Evolutionary conservation across 441 rosid genomes (phyloP).

Genomic region (Omphalea diandra): DNA sequence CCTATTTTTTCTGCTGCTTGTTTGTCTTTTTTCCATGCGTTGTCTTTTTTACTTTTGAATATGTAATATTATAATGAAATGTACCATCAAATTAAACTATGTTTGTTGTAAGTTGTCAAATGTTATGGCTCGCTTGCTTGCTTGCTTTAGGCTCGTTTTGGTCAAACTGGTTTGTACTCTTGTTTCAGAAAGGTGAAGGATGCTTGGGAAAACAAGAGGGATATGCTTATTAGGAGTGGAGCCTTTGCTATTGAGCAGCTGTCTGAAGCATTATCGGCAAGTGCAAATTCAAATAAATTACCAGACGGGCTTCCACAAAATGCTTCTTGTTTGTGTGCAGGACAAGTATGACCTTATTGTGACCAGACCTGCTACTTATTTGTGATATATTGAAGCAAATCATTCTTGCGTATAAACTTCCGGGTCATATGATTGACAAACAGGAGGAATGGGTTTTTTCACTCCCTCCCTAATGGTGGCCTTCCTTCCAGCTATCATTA

Average conservation of each 20-base stretch:
- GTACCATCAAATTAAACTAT: background rate
- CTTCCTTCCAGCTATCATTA: background rate
- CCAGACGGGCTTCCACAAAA: slow-evolving; percentile 54
- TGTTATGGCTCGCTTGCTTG: background rate
- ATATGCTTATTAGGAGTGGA: slow-evolving; percentile 69
- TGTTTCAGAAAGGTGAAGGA: slow-evolving; percentile 81
- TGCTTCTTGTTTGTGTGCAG: slow-evolving; percentile 64
- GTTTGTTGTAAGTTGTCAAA: background rate
- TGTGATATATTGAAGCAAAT: slow-evolving; percentile 10
- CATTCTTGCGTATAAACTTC: background rate
- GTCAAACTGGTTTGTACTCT: slow-evolving; percentile 6
- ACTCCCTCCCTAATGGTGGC: background rate
- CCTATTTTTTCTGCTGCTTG: slow-evolving; percentile 5
- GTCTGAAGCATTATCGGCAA: slow-evolving; percentile 79
- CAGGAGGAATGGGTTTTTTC: background rate
- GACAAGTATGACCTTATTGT: slow-evolving; percentile 53
- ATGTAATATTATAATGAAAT: background rate
- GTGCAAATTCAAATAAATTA: slow-evolving; percentile 54
- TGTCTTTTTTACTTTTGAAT: background rate
- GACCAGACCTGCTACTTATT: slow-evolving; percentile 7
- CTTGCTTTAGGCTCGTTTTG: slow-evolving; percentile 6
- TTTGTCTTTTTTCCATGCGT: background rate
- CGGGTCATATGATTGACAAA: background rate
- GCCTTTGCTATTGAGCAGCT: slow-evolving; percentile 79
- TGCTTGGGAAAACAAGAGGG: slow-evolving; percentile 80